Evolutionary conservation across 2,329 filamentous ascomycete species (phyloP).

Genomic region (Aaosphaeria arxii): DNA sequence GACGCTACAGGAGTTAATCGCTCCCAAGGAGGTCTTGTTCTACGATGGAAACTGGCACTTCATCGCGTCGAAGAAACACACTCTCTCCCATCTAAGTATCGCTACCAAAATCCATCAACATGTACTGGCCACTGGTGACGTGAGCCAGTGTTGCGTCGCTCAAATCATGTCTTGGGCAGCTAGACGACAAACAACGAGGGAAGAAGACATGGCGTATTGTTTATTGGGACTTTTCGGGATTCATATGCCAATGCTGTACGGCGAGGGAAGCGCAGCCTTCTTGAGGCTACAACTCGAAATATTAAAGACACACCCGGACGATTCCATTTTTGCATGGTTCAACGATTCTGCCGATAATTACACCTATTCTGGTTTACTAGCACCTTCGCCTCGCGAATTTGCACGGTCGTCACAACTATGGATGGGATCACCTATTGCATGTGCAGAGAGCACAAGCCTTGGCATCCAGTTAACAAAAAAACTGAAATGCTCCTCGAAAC

Average conservation of each 20-base stretch:
- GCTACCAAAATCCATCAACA: conserved; percentile 1
- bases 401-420: no score
- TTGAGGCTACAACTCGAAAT: conserved; percentile 6
- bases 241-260: conserved; percentile 10
- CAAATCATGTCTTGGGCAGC: conserved; percentile 16
- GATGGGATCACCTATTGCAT: no score
- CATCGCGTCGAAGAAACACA: conserved; percentile 2
- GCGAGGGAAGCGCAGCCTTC: conserved; percentile 7
- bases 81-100: neutral
- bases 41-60: conserved; percentile 4
- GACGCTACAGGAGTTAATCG: conserved; percentile 44
- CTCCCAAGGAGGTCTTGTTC: conserved; percentile 6
- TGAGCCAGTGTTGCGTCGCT: conserved; percentile 5
- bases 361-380: neutral
- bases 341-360: neutral
- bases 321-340: conserved; percentile 9
- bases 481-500: no score
- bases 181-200: conserved; percentile 10
- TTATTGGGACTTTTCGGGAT: conserved; percentile 17
- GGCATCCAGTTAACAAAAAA: no score
- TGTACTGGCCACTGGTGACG: conserved; percentile 2
- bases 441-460: no score
- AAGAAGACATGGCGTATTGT: conserved; percentile 15
- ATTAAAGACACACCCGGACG: conserved; percentile 6
- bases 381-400: neutral